Conservation (phyloP, 2,329 filamentous ascomycete genomes). For the Alternaria triticimaculans region DNA sequence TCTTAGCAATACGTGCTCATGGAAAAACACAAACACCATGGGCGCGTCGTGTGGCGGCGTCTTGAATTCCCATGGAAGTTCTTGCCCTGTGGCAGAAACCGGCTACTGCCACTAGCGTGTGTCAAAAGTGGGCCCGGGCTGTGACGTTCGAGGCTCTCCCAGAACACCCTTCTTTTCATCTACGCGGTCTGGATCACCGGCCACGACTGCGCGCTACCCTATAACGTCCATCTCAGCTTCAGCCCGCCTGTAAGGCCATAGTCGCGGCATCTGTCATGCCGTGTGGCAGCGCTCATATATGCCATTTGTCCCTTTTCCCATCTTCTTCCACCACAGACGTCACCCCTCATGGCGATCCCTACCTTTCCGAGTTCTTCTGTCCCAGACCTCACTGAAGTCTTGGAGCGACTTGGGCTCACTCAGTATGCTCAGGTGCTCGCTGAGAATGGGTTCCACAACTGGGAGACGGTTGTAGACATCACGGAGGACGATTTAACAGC, state of each 20-base stretch:
- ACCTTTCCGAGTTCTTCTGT: conserved; percentile 24
- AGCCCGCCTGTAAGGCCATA: conserved; percentile 3
- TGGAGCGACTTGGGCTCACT: conserved; percentile 40
- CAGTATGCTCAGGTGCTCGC: conserved; percentile 36
- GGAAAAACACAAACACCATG: not conserved
- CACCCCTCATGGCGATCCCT: conserved; percentile 38
- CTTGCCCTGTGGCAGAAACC: not conserved
- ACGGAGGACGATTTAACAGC: conserved; percentile 48
- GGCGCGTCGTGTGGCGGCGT: not conserved
- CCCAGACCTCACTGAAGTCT: conserved; percentile 35
- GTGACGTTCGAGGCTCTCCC: conserved; percentile 12
- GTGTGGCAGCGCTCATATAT: conserved; percentile 12
- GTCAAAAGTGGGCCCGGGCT: conserved; percentile 8
- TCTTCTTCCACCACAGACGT: conserved; percentile 18
- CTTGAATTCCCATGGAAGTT: not conserved
- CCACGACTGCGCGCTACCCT: conserved; percentile 18
- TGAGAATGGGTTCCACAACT: conserved; percentile 48
- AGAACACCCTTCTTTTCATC: conserved; percentile 24
- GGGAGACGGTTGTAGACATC: conserved; percentile 50
- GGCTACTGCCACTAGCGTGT: conserved; percentile 9
- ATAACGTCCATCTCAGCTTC: conserved; percentile 13
- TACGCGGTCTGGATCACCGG: conserved; percentile 15
- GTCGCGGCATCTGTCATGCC: conserved; percentile 7
- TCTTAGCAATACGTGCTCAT: not conserved
- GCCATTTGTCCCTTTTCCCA: conserved; percentile 22